Evolutionary conservation across 2,329 filamentous ascomycete species (phyloP).

Genomic region (Diplodia sapinea): DNA sequence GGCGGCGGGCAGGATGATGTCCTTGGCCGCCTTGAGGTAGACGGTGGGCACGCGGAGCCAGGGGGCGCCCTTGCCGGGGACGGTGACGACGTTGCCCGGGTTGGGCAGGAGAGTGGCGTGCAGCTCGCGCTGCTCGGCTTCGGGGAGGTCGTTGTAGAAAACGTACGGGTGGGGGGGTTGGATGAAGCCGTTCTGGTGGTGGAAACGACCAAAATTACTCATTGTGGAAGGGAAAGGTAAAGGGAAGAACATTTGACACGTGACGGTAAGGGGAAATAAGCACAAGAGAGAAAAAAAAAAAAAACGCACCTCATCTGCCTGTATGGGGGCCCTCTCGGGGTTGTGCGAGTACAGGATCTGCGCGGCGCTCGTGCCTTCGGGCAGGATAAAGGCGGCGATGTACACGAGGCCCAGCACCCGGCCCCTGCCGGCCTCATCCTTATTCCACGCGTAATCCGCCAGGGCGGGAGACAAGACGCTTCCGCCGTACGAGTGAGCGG

Average conservation of each 20-base stretch:
- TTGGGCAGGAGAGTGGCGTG: not conserved
- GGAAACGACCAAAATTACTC: not conserved
- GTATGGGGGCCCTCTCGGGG: not conserved
- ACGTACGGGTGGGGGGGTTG: conserved; percentile 28
- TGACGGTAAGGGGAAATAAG: not conserved
- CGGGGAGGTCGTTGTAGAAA: conserved; percentile 39
- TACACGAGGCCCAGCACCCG: conserved; percentile 15
- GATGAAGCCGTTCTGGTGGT: conserved; percentile 13
- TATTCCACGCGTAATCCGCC: not conserved
- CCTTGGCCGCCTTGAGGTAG: conserved; percentile 37
- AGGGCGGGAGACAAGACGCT: conserved; percentile 35
- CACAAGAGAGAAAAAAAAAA: too few relatives aligned
- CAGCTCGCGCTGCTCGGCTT: conserved; percentile 8
- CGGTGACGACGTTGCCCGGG: conserved; percentile 7
- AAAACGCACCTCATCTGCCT: not conserved
- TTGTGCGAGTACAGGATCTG: not conserved
- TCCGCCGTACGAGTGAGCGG: conserved; percentile 41
- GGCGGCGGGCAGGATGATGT: conserved; percentile 35
- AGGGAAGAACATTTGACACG: not conserved
- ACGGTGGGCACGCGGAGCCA: conserved; percentile 36
- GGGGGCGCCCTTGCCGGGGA: conserved; percentile 32
- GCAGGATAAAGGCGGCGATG: conserved; percentile 11
- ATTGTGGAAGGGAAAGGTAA: not conserved
- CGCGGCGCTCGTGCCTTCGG: not conserved
- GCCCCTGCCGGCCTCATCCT: not conserved